Conservation (phyloP, 23 red algal species). For the Agarophyton chilense region DNA sequence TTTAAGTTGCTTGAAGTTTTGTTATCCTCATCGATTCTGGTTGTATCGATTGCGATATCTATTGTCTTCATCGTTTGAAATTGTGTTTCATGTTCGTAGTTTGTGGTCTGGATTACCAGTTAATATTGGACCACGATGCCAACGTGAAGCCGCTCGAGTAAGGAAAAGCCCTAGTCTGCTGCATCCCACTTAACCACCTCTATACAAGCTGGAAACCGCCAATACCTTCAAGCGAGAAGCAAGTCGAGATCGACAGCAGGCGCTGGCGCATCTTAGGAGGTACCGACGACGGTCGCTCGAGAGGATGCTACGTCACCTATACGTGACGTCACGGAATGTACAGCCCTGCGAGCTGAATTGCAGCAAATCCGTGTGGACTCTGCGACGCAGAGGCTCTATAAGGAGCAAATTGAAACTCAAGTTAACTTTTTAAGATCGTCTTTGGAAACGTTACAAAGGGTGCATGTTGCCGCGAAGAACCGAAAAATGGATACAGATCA, state of each 20-base stretch:
- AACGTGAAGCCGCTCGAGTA: too few relatives aligned
- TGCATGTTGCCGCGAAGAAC: not conserved
- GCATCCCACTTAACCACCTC: not conserved
- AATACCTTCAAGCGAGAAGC: not conserved
- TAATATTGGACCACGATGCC: too few relatives aligned
- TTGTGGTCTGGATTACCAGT: too few relatives aligned
- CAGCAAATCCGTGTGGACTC: not conserved
- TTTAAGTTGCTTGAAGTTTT: too few relatives aligned
- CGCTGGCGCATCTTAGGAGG: not conserved
- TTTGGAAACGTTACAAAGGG: not conserved
- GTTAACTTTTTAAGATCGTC: too few relatives aligned
- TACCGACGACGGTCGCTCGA: not conserved
- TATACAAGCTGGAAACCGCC: not conserved
- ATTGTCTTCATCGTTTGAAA: too few relatives aligned
- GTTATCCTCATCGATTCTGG: too few relatives aligned
- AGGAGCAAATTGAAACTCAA: too few relatives aligned
- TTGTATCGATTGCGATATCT: too few relatives aligned
- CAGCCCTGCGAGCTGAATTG: not conserved
- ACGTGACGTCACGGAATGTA: not conserved
- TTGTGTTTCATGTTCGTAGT: too few relatives aligned
- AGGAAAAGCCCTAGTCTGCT: not conserved
- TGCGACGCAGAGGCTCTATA: constrained; percentile 13
- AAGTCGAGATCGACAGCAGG: not conserved
- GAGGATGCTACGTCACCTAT: too few relatives aligned
- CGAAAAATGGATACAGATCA: not conserved